Evolutionary conservation across 2,329 filamentous ascomycete genomes (phyloP), one percentile per base, ranked within the genome.

Genomic region (Scedosporium minutisporum): DNA sequence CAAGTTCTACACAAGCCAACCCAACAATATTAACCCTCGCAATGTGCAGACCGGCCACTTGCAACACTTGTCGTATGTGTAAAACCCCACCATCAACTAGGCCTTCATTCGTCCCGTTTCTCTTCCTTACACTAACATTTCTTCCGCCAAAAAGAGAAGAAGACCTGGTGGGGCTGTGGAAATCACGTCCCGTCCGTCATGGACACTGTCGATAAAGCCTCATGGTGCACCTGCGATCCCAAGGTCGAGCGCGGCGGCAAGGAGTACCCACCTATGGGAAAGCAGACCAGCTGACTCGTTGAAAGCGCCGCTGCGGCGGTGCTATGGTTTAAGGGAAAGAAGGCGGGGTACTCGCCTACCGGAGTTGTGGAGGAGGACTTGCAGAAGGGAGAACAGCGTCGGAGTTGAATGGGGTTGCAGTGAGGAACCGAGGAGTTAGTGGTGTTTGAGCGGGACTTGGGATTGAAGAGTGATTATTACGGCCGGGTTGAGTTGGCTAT

Each of bases 31-130:
- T 7, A 29, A 29, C 33, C 10, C 33, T 14, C 29, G 71, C 18
- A 42, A 90, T 90, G 87, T 90, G 87, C 72, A 86, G 80, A 74
- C 83, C 83, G 72, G 81, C 83, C 25, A 80, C 75, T 64, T 90
- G 87, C 74, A 75, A 75, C 65, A 82, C 77, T 60, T 90, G 87
- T 77, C 77, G 87, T 88, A 79, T 69, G 84, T 77, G 46, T 61
- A 41, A 48, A 29, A 23, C 12, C 57, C 21, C n/a, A 10, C 57
- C 14, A 2, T 21, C 33, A 60, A 7, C n/a, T 57, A 33, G 12
- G 25, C 51, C 10, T 18, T 9, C 5, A 21, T n/a, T 6, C 16
- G 16, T 14, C 12, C 42, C 42, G 16, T 46, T 9, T 29, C n/a
- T 62, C 55, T 51, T 44, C 42, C 10, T 48, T 27, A 25, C 46